A percentile compares a stretch with the other conserved stretches of the same genome.
Conservation (phyloP, 2,329 filamentous ascomycete species). For the Aspergillaceae sp. region DNA sequence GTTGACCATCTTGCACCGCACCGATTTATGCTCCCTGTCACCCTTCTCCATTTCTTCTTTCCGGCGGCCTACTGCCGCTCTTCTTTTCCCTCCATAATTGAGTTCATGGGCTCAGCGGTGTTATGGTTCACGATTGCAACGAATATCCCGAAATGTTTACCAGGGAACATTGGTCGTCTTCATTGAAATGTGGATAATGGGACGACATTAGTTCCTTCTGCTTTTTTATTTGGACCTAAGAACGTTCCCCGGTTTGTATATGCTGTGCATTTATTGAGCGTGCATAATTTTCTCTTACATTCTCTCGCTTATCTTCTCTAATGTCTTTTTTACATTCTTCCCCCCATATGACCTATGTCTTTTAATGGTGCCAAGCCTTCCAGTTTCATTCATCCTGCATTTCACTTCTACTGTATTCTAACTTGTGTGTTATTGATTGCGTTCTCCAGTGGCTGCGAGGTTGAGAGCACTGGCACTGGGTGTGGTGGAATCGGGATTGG, state of each 20-base stretch:
- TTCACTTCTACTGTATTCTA: slow-evolving; percentile 10
- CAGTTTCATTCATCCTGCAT: background rate
- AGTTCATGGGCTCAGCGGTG: slow-evolving; percentile 20
- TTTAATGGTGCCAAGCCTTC: slow-evolving; percentile 4
- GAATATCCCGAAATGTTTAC: slow-evolving; percentile 19
- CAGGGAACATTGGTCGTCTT: slow-evolving; percentile 7
- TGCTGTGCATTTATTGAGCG: slow-evolving; percentile 30
- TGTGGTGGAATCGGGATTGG: background rate
- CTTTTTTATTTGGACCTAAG: slow-evolving; percentile 9
- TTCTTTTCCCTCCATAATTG: slow-evolving; percentile 12
- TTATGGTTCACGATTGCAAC: slow-evolving; percentile 31
- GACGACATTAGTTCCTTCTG: slow-evolving; percentile 4
- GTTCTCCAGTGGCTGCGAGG: background rate
- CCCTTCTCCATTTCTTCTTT: slow-evolving; percentile 1
- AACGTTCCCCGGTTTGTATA: slow-evolving; percentile 22
- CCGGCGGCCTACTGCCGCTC: background rate
- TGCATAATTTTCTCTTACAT: slow-evolving; percentile 23
- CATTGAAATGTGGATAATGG: background rate
- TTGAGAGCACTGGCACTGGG: background rate
- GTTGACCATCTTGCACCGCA: background rate
- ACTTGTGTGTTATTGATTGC: slow-evolving; percentile 1
- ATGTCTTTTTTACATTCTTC: slow-evolving; percentile 11
- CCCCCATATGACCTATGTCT: slow-evolving; percentile 14
- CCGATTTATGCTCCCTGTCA: slow-evolving; percentile 2
- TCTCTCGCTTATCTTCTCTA: slow-evolving; percentile 16